Percentiles rank a stretch among this genome's conserved stretches.
phyloP scores from a whole-genome alignment of 1,284 basidiomycete genomes.

The Mycosarcoma mackinlayi region DNA sequence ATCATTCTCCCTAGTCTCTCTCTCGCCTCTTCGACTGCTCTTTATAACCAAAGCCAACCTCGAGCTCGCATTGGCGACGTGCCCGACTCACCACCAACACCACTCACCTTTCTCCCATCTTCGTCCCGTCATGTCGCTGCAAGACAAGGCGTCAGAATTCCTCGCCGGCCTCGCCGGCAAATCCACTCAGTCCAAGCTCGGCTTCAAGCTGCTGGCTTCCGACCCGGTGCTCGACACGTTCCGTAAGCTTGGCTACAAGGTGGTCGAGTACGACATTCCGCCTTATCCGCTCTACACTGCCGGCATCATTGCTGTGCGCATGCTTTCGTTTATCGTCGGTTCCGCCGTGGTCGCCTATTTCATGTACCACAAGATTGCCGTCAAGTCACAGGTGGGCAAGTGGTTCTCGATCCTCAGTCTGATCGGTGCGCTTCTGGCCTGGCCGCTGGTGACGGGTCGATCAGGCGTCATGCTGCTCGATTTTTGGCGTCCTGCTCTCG shows the following conservation, averaged over 20 bases:
- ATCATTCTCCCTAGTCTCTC: no score
- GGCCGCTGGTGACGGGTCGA: conserved; percentile 56
- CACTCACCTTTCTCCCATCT: neutral
- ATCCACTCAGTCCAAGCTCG: conserved; percentile 43
- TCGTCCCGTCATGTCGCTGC: conserved; percentile 20
- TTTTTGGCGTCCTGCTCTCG: conserved; percentile 65
- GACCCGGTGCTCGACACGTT: conserved; percentile 36
- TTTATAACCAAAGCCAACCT: conserved; percentile 6
- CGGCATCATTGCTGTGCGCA: conserved; percentile 37
- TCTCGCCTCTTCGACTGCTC: no score
- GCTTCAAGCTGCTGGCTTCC: conserved; percentile 49
- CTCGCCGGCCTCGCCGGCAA: conserved; percentile 28
- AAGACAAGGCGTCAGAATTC: conserved; percentile 30
- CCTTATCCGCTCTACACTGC: conserved; percentile 50
- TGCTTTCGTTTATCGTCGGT: conserved; percentile 54
- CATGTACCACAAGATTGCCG: conserved; percentile 57
- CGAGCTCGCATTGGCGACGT: neutral
- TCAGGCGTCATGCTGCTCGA: conserved; percentile 62
- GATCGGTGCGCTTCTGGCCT: conserved; percentile 50
- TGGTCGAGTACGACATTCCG: conserved; percentile 59
- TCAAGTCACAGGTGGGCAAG: conserved; percentile 40
- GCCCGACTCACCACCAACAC: neutral
- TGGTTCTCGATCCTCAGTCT: conserved; percentile 50
- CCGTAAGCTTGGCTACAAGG: conserved; percentile 35
- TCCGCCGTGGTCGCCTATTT: conserved; percentile 52